These are phyloP conservation scores for Pythium phragmitis DNA, from an alignment of 352 stramenopile species.

Conservation along the genomic window DNA sequence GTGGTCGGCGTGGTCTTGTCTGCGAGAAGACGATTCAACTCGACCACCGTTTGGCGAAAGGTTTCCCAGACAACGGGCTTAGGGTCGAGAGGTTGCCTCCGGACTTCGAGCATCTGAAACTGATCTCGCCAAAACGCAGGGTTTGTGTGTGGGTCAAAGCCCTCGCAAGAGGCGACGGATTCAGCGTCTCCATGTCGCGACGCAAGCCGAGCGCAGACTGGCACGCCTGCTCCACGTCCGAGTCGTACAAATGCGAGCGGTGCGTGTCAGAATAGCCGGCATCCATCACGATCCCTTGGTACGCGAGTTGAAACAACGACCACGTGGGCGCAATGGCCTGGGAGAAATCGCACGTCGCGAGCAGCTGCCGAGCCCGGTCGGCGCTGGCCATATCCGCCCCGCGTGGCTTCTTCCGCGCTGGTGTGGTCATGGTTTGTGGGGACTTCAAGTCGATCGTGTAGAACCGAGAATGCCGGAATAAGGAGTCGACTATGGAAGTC, in stretches of 20 bases:
- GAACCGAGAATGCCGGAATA: not conserved
- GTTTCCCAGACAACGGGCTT: not conserved
- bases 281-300: not conserved
- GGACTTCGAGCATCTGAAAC: not conserved
- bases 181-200: not conserved
- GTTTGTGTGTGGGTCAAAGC: not conserved
- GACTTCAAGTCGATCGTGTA: not conserved
- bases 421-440: not conserved
- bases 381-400: not conserved
- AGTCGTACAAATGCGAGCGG: not conserved
- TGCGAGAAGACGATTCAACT: not conserved
- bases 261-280: not conserved
- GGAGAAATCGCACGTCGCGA: not conserved
- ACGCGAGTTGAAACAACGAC: not conserved
- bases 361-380: not conserved
- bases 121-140: not conserved
- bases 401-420: not conserved
- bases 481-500: too few relatives aligned
- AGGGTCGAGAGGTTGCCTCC: not conserved
- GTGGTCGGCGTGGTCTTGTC: not conserved
- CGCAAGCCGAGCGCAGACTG: not conserved
- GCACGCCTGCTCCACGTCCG: not conserved
- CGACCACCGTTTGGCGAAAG: not conserved
- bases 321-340: not conserved
- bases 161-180: not conserved